These are phyloP conservation scores for Candida sphagnicola DNA, from an alignment of 805 yeast species.

Conservation along the genomic window DNA sequence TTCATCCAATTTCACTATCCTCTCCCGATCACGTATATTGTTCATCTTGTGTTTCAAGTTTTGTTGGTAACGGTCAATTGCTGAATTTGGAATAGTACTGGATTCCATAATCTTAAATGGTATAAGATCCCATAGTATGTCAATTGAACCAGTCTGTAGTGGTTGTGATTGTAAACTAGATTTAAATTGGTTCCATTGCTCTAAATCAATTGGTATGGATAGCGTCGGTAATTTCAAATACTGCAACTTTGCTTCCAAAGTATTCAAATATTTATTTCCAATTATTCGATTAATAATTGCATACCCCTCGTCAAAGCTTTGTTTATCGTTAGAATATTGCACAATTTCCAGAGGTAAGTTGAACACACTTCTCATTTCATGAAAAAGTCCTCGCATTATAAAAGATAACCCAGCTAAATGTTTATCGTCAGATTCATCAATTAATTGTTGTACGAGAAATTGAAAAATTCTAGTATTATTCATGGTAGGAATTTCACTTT, in stretches of 20 bases:
- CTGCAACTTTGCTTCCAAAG: constrained; percentile 13
- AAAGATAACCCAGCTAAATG: constrained; percentile 1
- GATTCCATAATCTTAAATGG: background rate
- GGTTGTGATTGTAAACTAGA: constrained; percentile 3
- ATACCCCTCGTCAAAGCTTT: constrained; percentile 13
- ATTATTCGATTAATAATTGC: constrained; percentile 13
- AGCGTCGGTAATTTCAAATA: constrained; percentile 8
- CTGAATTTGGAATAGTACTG: background rate
- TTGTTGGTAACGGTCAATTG: background rate
- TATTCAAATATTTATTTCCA: constrained; percentile 6
- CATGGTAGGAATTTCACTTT: background rate
- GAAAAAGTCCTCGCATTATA: constrained; percentile 11
- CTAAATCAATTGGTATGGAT: constrained; percentile 1
- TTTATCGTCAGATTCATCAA: background rate
- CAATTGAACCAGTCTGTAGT: background rate
- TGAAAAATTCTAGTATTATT: constrained; percentile 3
- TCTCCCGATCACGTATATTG: constrained; percentile 8
- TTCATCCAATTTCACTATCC: constrained; percentile 7
- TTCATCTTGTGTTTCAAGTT: constrained; percentile 4
- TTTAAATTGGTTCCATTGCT: constrained; percentile 10
- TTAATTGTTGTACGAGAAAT: constrained; percentile 4
- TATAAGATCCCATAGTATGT: background rate
- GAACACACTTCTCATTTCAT: constrained; percentile 12
- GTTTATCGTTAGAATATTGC: constrained; percentile 4
- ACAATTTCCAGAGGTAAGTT: constrained; percentile 10